Evolutionary conservation across 2,329 filamentous ascomycete genomes (phyloP).

Genomic region (Cercospora brassicicola): DNA sequence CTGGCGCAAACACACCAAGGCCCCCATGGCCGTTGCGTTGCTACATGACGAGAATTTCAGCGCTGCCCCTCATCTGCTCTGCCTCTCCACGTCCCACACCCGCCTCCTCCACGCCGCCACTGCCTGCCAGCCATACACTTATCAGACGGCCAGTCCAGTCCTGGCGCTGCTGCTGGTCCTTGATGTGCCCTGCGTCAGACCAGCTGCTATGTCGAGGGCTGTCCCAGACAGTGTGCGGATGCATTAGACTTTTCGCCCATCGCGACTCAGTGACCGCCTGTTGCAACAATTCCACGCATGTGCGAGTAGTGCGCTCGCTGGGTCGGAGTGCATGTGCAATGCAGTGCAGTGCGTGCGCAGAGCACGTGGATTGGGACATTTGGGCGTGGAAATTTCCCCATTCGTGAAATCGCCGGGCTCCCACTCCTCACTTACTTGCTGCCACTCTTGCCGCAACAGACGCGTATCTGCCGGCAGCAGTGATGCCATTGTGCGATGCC

Average conservation of each 20-base stretch:
- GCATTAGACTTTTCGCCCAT: not conserved
- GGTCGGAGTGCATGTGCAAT: not conserved
- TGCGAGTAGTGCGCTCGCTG: not conserved
- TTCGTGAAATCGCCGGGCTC: not conserved
- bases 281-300: not conserved
- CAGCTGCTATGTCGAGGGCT: not conserved
- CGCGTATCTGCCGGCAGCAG: not conserved
- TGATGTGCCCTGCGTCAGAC: not conserved
- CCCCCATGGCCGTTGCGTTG: not conserved
- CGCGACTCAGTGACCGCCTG: not conserved
- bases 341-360: not conserved
- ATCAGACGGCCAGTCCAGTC: not conserved
- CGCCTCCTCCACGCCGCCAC: not conserved
- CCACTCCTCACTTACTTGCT: not conserved
- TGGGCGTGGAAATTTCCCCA: not conserved
- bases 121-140: not conserved
- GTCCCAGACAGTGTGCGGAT: not conserved
- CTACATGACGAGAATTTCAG: not conserved
- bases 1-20: not conserved
- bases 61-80: not conserved
- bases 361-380: not conserved
- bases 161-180: not conserved
- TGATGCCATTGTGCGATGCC: not conserved
- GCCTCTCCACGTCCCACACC: not conserved
- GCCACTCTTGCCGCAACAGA: not conserved